phyloP scores from a whole-genome alignment of 1,139 yeast genomes.

The Groenewaldozyma sp. region DNA sequence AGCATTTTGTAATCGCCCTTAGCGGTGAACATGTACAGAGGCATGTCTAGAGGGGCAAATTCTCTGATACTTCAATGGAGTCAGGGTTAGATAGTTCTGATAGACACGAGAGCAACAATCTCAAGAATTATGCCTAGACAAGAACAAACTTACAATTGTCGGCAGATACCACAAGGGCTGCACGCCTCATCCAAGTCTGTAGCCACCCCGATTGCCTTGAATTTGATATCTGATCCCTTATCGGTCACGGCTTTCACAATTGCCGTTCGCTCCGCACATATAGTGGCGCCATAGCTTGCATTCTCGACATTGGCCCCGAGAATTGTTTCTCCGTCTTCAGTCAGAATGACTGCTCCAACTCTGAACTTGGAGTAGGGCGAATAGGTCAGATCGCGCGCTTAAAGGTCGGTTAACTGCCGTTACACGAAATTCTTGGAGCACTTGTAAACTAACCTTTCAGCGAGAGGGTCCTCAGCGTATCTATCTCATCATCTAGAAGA shows the following conservation, averaged over 20 bases:
- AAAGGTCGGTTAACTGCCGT: not conserved
- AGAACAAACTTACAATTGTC: conserved; percentile 46
- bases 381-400: conserved; percentile 41
- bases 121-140: not conserved
- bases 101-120: not conserved
- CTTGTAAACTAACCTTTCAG: conserved; percentile 9
- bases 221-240: conserved; percentile 25
- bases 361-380: conserved; percentile 80
- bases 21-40: conserved; percentile 25
- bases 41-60: conserved; percentile 37
- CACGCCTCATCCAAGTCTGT: conserved; percentile 54
- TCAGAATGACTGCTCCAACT: conserved; percentile 72
- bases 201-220: conserved; percentile 62
- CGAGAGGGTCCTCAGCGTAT: conserved; percentile 10
- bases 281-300: conserved; percentile 80
- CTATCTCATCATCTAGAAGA: conserved; percentile 10
- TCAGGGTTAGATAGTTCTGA: conserved; percentile 3
- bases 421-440: not conserved
- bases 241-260: conserved; percentile 59
- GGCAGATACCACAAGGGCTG: conserved; percentile 90
- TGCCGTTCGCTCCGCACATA: conserved; percentile 88
- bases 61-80: conserved; percentile 51
- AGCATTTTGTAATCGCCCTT: conserved; percentile 24
- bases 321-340: conserved; percentile 41
- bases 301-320: conserved; percentile 88